Conservation (phyloP, 2,329 filamentous ascomycete species). For the Lecanicillium sp. region DNA sequence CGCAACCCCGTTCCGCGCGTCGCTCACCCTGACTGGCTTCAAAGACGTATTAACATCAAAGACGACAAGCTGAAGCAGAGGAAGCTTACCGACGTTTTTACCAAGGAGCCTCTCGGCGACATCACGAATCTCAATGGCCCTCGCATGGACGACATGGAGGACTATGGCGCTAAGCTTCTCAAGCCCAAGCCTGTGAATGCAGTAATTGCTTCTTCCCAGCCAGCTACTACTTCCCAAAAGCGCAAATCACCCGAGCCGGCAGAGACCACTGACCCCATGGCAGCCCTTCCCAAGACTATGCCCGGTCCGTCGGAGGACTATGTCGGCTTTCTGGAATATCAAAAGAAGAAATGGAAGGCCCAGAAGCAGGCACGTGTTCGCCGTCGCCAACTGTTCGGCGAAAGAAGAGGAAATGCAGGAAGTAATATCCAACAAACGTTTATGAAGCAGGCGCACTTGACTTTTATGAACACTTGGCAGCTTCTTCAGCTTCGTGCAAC, state of each 20-base stretch:
- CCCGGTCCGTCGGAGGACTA: conserved; percentile 84
- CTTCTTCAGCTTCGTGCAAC: conserved; percentile 80
- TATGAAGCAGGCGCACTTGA: conserved; percentile 82
- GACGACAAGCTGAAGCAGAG: conserved; percentile 98
- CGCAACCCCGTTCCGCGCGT: conserved; percentile 92
- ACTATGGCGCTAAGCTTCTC: conserved; percentile 65
- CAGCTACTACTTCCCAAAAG: conserved; percentile 50
- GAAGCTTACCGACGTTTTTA: conserved; percentile 93
- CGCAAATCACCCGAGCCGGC: conserved; percentile 66
- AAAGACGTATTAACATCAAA: conserved; percentile 86
- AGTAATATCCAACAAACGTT: conserved; percentile 65
- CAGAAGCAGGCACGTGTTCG: conserved; percentile 85
- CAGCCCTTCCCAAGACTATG: conserved; percentile 75
- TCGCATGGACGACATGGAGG: conserved; percentile 66
- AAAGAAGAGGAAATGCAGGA: conserved; percentile 51
- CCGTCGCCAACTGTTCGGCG: conserved; percentile 86
- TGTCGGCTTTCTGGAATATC: conserved; percentile 78
- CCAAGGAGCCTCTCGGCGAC: conserved; percentile 63
- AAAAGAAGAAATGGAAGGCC: conserved; percentile 98
- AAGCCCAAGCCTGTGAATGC: conserved; percentile 56
- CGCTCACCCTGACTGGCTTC: conserved; percentile 92
- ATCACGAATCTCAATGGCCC: conserved; percentile 58
- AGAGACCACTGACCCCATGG: conserved; percentile 69
- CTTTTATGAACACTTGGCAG: conserved; percentile 93
- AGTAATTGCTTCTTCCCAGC: conserved; percentile 50